Base-by-base conservation (phyloP, 306 rosid genomes). In the Lagenaria siceraria region DNA sequence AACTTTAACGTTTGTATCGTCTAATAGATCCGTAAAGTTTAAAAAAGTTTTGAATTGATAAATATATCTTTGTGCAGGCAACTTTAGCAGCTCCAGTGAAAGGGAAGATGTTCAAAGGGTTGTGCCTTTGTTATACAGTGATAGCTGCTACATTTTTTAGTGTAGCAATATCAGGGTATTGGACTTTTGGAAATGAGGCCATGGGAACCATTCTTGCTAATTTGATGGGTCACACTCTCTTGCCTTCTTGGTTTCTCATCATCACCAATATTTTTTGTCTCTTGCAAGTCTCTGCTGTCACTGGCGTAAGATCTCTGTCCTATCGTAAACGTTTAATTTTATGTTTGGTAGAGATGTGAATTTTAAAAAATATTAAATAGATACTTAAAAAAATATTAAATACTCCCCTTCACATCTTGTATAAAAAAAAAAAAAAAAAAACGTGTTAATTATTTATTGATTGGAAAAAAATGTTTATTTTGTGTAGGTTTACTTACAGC, bases 31-130 rank as follows among this genome's bases (percentile, higher is more conserved):
- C n/a, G n/a, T n/a, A n/a, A n/a, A n/a, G n/a, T n/a, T n/a, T n/a
- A n/a, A 10, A 10, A 42, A 42, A 42, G 48, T 1, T 43, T 43
- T 43, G 49, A 43, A 43, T 42, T 42, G 48, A 42, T n/a, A 52
- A 17, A 1, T 18, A 52, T 52, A 2, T 1, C 8, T 19, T 36
- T 76, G 10, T 85, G 78, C 85, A 90, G 97, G 98, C 97, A 85
- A 93, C 98, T 3, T 43, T 89, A 69, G 96, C 92, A 51, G 74
- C 96, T 54, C 96, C 98, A 6, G 86, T 93, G 74, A 83, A 89
- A 70, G 93, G 97, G 0, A 89, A 93, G 84, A 93, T 93, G 97
- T 79, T 88, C 29, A 93, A 91, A 85, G 98, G 96, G 61, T 80
- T 91, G 11, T 91, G 93, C 69, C 46, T 93, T 1, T 91, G 97